These are phyloP conservation scores for Aspergillus niger DNA, from an alignment of 2,329 filamentous ascomycete species.

Conservation along the genomic window DNA sequence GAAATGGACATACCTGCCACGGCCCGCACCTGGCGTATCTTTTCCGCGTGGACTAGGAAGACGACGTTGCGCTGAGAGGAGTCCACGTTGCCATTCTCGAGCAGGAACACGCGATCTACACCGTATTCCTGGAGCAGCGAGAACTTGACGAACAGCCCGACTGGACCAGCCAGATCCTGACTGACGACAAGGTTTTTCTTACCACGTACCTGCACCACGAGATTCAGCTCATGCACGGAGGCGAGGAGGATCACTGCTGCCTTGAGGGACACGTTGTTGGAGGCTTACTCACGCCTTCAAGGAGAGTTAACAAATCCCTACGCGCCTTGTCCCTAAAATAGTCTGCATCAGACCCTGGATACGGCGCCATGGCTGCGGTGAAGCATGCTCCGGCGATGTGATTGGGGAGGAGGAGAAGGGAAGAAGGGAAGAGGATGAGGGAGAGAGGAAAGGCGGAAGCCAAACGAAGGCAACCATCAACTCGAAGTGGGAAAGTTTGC, in stretches of 20 bases:
- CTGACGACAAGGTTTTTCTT: constrained; percentile 99
- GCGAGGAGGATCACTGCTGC: constrained; percentile 1
- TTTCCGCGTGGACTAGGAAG: constrained; percentile 89
- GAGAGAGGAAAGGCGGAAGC: constrained; percentile 7
- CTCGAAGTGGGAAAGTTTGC: constrained; percentile 12
- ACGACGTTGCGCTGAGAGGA: constrained; percentile 92
- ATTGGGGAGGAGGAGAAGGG: constrained; percentile 8
- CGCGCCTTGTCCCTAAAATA: constrained; percentile 62
- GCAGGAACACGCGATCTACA: constrained; percentile 94
- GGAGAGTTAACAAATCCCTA: constrained; percentile 83
- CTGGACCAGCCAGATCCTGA: constrained; percentile 81
- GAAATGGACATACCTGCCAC: constrained; percentile 74
- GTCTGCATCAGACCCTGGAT: constrained; percentile 48
- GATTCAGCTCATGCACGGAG: constrained; percentile 25
- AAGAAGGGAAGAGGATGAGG: constrained; percentile 8
- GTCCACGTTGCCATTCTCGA: constrained; percentile 95
- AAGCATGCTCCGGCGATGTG: constrained; percentile 22
- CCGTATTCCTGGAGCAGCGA: constrained; percentile 95
- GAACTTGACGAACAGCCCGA: constrained; percentile 92
- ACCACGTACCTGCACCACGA: constrained; percentile 73
- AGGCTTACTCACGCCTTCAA: constrained; percentile 83
- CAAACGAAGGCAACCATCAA: constrained; percentile 14
- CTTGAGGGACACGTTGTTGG: constrained; percentile 23
- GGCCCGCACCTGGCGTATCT: constrained; percentile 75
- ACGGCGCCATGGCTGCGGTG: constrained; percentile 43